Percentiles rank a stretch among this genome's conserved stretches.
Evolutionary conservation across 2,329 filamentous ascomycete species (phyloP).

Genomic region (Alternaria metachromatica): DNA sequence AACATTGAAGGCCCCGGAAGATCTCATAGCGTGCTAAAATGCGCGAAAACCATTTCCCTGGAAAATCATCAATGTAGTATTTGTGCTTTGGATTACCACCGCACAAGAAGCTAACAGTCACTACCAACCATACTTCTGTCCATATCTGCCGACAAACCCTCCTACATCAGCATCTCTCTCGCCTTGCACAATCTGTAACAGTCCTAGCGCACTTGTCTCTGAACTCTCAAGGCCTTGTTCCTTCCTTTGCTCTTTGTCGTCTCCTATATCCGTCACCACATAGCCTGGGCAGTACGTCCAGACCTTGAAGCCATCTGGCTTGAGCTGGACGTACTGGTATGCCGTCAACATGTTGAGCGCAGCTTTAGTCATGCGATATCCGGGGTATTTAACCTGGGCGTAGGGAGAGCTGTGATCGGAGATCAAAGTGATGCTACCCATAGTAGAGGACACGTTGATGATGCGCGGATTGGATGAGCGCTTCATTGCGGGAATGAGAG

Average conservation of each 20-base stretch:
- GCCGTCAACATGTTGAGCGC: slow-evolving; percentile 47
- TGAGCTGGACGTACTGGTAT: slow-evolving; percentile 50
- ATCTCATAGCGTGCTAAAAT: background rate
- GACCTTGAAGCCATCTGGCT: slow-evolving; percentile 32
- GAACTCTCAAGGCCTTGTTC: slow-evolving; percentile 29
- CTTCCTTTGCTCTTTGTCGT: slow-evolving; percentile 26
- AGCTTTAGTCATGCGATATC: slow-evolving; percentile 47
- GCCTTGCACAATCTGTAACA: slow-evolving; percentile 40
- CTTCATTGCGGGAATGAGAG: slow-evolving; percentile 44
- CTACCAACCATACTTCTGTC: slow-evolving; percentile 28
- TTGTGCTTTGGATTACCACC: background rate
- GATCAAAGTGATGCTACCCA: slow-evolving; percentile 41
- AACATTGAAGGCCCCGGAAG: background rate
- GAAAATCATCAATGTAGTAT: background rate
- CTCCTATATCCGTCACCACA: slow-evolving; percentile 35
- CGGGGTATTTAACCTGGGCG: slow-evolving; percentile 11
- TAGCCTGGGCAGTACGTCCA: slow-evolving; percentile 43
- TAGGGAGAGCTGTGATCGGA: slow-evolving; percentile 13
- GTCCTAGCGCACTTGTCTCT: slow-evolving; percentile 42
- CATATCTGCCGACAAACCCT: slow-evolving; percentile 32
- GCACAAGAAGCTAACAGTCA: background rate
- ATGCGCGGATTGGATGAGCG: slow-evolving; percentile 36
- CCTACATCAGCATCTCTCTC: slow-evolving; percentile 39
- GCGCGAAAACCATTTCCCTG: too few species aligned
- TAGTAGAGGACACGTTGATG: slow-evolving; percentile 46